Evolutionary conservation across 106 monocot species (phyloP).

Genomic region (Chionographis japonica): DNA sequence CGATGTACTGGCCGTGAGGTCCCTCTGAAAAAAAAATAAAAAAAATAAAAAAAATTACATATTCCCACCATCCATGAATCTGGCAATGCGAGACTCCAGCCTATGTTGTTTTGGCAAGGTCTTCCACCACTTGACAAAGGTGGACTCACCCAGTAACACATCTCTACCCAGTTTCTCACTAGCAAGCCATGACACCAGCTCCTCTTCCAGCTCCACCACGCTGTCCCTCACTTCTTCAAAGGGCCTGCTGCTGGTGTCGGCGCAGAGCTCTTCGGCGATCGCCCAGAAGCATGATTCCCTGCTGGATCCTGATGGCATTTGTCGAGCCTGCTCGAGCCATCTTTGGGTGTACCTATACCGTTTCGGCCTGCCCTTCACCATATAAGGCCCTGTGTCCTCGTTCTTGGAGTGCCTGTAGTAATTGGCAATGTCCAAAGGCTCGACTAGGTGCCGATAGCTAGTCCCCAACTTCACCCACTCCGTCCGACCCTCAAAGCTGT

Average conservation of each 20-base stretch:
- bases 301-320: slow-evolving; percentile 20
- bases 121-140: slow-evolving; percentile 51
- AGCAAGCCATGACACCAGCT: slow-evolving; percentile 19
- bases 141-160: slow-evolving; percentile 25
- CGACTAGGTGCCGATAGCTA: slow-evolving; percentile 35
- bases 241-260: slow-evolving; percentile 11
- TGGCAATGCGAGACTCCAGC: slow-evolving; percentile 25
- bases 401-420: slow-evolving; percentile 54
- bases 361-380: slow-evolving; percentile 41
- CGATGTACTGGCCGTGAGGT: too few relatives aligned
- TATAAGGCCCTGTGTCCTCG: slow-evolving; percentile 52
- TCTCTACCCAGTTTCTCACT: slow-evolving; percentile 25
- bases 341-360: slow-evolving; percentile 42
- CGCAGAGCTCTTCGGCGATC: slow-evolving; percentile 38
- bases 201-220: slow-evolving; percentile 30
- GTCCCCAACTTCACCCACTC: slow-evolving; percentile 53
- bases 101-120: slow-evolving; percentile 37
- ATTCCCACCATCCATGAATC: slow-evolving; percentile 10
- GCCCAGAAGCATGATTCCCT: slow-evolving; percentile 58
- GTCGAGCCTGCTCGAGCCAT: slow-evolving; percentile 33
- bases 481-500: slow-evolving; percentile 28
- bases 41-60: too few relatives aligned
- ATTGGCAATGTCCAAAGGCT: slow-evolving; percentile 61
- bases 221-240: slow-evolving; percentile 21
- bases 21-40: too few relatives aligned